A percentile compares a stretch with the other conserved stretches of the same genome.
phyloP scores from a whole-genome alignment of 768 basidiomycete species.

The Cantharellus anzutake region DNA sequence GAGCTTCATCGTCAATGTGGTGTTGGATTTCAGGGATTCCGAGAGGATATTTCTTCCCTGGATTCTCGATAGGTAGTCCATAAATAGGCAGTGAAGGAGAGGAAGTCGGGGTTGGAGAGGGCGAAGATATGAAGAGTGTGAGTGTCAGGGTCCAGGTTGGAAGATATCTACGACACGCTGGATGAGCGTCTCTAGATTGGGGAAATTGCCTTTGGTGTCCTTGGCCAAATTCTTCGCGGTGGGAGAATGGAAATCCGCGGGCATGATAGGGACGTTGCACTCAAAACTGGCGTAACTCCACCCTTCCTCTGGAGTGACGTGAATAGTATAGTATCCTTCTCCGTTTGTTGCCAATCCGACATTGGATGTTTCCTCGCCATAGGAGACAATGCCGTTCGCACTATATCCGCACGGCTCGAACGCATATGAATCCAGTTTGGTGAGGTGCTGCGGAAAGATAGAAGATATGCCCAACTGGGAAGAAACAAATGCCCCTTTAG shows the following conservation, averaged over 20 bases:
- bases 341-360: conserved; percentile 16
- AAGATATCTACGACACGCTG: conserved; percentile 86
- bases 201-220: conserved; percentile 22
- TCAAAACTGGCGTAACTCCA: conserved; percentile 99
- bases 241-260: conserved; percentile 17
- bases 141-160: conserved; percentile 71
- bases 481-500: conserved; percentile 34
- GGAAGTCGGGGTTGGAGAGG: not conserved
- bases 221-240: not conserved
- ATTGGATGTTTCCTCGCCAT: conserved; percentile 9
- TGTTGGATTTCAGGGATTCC: conserved; percentile 21
- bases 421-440: conserved; percentile 78
- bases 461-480: conserved; percentile 55
- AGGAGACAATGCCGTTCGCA: conserved; percentile 57
- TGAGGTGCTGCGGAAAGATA: conserved; percentile 62
- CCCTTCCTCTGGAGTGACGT: conserved; percentile 93
- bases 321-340: conserved; percentile 96
- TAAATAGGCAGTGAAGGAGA: not conserved
- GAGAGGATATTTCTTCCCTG: not conserved
- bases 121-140: conserved; percentile 61
- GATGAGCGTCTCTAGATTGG: conserved; percentile 64
- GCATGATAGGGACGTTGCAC: conserved; percentile 63
- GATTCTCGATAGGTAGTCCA: too few species aligned
- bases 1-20: conserved; percentile 22
- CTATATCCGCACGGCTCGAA: conserved; percentile 95